Conservation (phyloP, 2,329 filamentous ascomycete species). For the Ophiostoma sp. region DNA sequence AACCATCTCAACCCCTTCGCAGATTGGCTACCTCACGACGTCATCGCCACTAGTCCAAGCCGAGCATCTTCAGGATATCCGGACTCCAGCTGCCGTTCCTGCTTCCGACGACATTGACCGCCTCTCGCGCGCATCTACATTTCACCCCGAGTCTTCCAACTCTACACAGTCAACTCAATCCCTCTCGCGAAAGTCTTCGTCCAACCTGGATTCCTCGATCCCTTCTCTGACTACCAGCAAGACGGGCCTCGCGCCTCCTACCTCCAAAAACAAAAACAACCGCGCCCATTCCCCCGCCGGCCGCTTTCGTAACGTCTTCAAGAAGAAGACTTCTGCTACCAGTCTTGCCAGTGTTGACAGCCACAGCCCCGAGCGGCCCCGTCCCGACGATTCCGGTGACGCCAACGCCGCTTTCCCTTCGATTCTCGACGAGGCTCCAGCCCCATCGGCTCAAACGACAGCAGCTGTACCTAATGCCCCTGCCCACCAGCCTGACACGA, state of each 20-base stretch:
- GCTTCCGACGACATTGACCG: conserved; percentile 29
- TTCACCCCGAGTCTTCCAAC: conserved; percentile 31
- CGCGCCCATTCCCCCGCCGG: conserved; percentile 65
- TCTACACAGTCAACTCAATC: too few relatives aligned
- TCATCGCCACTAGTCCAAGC: conserved; percentile 63
- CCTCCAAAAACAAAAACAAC: conserved; percentile 42
- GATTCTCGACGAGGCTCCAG: neutral
- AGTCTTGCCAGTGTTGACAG: conserved; percentile 39
- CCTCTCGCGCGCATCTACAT: conserved; percentile 38
- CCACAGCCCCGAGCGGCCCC: conserved; percentile 35
- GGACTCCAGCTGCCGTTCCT: conserved; percentile 25
- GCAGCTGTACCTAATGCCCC: neutral
- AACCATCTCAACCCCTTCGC: conserved; percentile 54
- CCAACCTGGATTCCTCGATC: conserved; percentile 35
- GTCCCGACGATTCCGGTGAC: conserved; percentile 8
- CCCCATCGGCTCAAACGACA: neutral
- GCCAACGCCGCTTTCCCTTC: neutral
- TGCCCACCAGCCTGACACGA: conserved; percentile 16
- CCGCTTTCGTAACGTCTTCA: conserved; percentile 68
- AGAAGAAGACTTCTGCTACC: conserved; percentile 45
- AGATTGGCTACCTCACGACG: conserved; percentile 62
- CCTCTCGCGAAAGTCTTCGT: conserved; percentile 24
- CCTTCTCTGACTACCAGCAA: conserved; percentile 34
- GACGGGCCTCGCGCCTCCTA: conserved; percentile 40
- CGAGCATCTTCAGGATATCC: conserved; percentile 44